Evolutionary conservation across 176 grass and related monocot genomes (phyloP).

Genomic region (Oryza rufipogon): DNA sequence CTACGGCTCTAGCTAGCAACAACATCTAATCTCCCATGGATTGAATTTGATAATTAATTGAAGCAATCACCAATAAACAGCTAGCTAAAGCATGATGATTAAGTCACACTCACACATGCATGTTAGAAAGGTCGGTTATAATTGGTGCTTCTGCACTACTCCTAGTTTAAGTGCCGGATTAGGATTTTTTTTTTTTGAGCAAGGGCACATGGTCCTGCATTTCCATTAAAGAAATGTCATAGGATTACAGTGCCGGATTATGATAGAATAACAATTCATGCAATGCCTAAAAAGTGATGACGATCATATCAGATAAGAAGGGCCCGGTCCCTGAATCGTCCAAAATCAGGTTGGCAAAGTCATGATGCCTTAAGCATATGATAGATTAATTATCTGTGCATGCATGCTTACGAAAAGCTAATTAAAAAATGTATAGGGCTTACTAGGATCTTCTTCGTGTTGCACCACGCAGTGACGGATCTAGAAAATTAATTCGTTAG

Average conservation of each 20-base stretch:
- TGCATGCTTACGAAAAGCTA: constrained; percentile 30
- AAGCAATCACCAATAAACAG: constrained; percentile 21
- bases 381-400: constrained; percentile 56
- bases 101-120: constrained; percentile 15
- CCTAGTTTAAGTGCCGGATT: background rate
- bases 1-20: too few species aligned
- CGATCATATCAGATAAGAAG: background rate
- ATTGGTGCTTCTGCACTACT: background rate
- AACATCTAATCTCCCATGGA: background rate
- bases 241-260: background rate
- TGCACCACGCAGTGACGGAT: background rate
- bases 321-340: background rate
- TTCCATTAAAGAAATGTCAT: too few species aligned
- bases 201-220: too few species aligned
- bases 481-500: too few species aligned
- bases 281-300: background rate
- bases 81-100: constrained; percentile 2
- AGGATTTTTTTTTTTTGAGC: too few species aligned
- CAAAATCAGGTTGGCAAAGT: constrained; percentile 44
- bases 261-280: background rate
- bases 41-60: background rate
- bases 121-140: constrained; percentile 10
- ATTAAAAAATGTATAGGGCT: background rate
- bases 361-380: constrained; percentile 32
- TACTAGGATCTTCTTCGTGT: constrained; percentile 26